Evolutionary conservation across 2,329 filamentous ascomycete species (phyloP).

Genomic region (Colletotrichum liaoningense): DNA sequence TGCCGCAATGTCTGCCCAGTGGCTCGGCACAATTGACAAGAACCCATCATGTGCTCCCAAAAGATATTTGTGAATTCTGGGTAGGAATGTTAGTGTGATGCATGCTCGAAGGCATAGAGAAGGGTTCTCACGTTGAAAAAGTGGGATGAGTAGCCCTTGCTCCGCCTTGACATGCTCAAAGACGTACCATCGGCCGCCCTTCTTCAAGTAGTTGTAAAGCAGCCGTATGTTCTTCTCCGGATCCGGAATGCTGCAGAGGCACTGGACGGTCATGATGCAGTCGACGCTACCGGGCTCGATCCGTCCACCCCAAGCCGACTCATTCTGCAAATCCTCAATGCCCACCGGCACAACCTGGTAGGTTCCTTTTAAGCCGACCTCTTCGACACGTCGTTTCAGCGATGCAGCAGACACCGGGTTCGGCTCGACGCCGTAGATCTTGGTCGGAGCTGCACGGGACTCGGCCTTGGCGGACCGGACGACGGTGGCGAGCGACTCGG

Average conservation of each 20-base stretch:
- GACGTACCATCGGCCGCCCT: constrained; percentile 63
- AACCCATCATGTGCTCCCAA: constrained; percentile 47
- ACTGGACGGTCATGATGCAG: constrained; percentile 62
- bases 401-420: constrained; percentile 58
- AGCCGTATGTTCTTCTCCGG: constrained; percentile 57
- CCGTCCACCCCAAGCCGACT: constrained; percentile 45
- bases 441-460: constrained; percentile 39
- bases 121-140: constrained; percentile 53
- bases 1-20: not conserved
- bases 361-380: constrained; percentile 56
- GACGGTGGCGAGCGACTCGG: constrained; percentile 58
- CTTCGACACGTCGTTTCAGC: constrained; percentile 52
- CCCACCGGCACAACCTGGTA: constrained; percentile 68
- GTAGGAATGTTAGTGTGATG: not conserved
- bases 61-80: constrained; percentile 54
- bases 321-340: constrained; percentile 57
- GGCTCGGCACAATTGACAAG: not conserved
- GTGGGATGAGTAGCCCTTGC: constrained; percentile 45
- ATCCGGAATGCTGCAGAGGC: constrained; percentile 64
- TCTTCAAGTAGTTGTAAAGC: constrained; percentile 60
- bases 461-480: not conserved
- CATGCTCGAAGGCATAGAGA: not conserved
- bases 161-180: constrained; percentile 61
- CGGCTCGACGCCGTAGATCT: constrained; percentile 74
- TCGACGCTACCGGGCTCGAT: constrained; percentile 56